phyloP scores from a whole-genome alignment of 306 rosid species.

The Vigna hirtella region DNA sequence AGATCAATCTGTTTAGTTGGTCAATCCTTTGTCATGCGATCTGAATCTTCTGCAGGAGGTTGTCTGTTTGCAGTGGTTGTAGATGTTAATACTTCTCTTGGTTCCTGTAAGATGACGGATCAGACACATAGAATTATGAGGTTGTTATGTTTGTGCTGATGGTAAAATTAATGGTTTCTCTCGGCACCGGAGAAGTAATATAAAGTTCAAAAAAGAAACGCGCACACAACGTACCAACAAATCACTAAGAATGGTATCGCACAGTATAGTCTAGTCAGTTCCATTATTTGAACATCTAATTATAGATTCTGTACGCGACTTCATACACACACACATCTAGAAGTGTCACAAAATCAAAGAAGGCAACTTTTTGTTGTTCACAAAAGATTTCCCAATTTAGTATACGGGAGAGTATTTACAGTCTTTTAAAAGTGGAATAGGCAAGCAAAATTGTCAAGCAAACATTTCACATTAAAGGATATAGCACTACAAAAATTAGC shows the following conservation, averaged over 20 bases:
- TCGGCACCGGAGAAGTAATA: not conserved
- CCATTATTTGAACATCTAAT: slow-evolving; percentile 1
- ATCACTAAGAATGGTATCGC: slow-evolving; percentile 12
- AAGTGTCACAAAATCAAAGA: not conserved
- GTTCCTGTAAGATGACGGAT: slow-evolving; percentile 61
- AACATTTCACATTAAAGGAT: not conserved
- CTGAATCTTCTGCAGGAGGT: slow-evolving; percentile 57
- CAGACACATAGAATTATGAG: slow-evolving; percentile 26
- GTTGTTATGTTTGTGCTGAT: slow-evolving; percentile 15
- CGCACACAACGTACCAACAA: not conserved
- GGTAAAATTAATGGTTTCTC: slow-evolving; percentile 18
- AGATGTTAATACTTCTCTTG: slow-evolving; percentile 56
- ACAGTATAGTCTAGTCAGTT: slow-evolving; percentile 3
- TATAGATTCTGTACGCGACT: not conserved
- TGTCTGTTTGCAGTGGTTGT: slow-evolving; percentile 50
- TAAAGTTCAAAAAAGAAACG: too few relatives aligned
- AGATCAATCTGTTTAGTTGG: slow-evolving; percentile 34
- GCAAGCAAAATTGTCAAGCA: slow-evolving; percentile 15
- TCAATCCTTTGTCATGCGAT: slow-evolving; percentile 55
- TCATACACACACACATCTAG: not conserved
- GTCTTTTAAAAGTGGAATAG: not conserved
- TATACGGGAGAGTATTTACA: not conserved
- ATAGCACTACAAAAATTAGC: not conserved
- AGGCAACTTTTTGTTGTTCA: not conserved
- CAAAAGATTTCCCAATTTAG: not conserved